Conservation (phyloP, 306 rosid genomes). For the Dicorynia guianensis region DNA sequence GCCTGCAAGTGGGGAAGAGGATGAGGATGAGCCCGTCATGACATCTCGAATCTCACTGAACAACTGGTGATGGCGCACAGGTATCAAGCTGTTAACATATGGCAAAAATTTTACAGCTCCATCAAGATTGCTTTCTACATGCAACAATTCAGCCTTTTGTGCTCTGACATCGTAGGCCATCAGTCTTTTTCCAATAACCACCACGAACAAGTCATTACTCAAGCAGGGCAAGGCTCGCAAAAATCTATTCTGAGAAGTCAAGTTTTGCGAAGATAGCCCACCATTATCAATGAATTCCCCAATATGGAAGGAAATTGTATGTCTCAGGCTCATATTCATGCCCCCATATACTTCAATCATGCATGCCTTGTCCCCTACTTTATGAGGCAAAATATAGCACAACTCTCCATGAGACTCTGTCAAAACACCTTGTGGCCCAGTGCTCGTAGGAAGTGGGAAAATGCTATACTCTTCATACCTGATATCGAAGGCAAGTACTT, state of each 20-base stretch:
- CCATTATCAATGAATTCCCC: neutral
- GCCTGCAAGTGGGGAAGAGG: no score
- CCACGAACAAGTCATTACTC: conserved; percentile 36
- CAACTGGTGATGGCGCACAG: conserved; percentile 17
- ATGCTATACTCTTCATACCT: conserved; percentile 39
- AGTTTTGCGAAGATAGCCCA: no score
- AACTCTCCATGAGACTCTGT: conserved; percentile 42
- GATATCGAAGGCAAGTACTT: conserved; percentile 43
- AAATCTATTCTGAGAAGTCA: neutral
- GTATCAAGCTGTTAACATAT: conserved; percentile 51
- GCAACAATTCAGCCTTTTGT: neutral
- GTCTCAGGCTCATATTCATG: conserved; percentile 42
- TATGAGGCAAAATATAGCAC: conserved; percentile 42
- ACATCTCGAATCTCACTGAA: neutral
- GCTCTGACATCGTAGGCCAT: conserved; percentile 35
- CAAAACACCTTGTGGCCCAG: conserved; percentile 39
- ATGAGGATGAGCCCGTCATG: neutral
- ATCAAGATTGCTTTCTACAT: no score
- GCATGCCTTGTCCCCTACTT: neutral
- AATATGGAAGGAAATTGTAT: conserved; percentile 14
- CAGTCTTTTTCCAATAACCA: conserved; percentile 26
- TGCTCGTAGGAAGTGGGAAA: conserved; percentile 30
- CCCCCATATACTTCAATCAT: conserved; percentile 45
- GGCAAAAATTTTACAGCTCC: conserved; percentile 36
- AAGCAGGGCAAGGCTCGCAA: conserved; percentile 43